Conservation (phyloP, 805 yeast genomes). For the Wickerhamomyces hampshirensis region DNA sequence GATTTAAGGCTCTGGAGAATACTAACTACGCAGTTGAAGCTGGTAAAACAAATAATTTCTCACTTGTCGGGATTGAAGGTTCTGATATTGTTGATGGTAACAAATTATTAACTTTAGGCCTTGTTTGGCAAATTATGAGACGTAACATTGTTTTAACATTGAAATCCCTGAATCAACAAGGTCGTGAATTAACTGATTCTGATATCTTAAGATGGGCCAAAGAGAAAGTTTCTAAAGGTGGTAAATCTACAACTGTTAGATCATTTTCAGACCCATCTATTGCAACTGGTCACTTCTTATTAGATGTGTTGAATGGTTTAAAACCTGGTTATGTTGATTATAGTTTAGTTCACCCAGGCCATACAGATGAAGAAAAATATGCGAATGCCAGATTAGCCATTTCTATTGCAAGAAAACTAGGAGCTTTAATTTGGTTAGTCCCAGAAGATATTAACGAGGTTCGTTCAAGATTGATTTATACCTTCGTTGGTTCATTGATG, state of each 20-base stretch:
- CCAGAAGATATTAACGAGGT: slow-evolving; percentile 99
- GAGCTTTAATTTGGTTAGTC: slow-evolving; percentile 97
- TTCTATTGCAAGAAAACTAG: slow-evolving; percentile 95
- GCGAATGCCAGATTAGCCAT: slow-evolving; percentile 96
- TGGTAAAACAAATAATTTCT: slow-evolving; percentile 88
- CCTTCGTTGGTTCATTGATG: slow-evolving; percentile 96
- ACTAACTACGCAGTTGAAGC: slow-evolving; percentile 98
- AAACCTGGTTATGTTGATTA: slow-evolving; percentile 98
- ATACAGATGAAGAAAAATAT: slow-evolving; percentile 77
- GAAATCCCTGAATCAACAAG: slow-evolving; percentile 57
- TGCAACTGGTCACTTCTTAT: slow-evolving; percentile 72
- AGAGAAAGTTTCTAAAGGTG: slow-evolving; percentile 78
- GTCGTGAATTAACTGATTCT: slow-evolving; percentile 71
- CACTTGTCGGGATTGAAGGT: slow-evolving; percentile 96
- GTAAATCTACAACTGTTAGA: slow-evolving; percentile 66
- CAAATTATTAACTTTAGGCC: slow-evolving; percentile 80
- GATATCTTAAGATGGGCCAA: slow-evolving; percentile 96
- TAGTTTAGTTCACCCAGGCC: slow-evolving; percentile 78
- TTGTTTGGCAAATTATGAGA: slow-evolving; percentile 99
- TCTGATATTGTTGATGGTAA: slow-evolving; percentile 95
- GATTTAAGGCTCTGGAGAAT: slow-evolving; percentile 95
- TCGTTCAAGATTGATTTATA: slow-evolving; percentile 85
- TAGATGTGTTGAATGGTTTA: slow-evolving; percentile 87
- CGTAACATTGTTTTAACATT: slow-evolving; percentile 87
- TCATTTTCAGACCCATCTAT: slow-evolving; percentile 81